Evolutionary conservation across 257 asterid species (phyloP).

Genomic region (Salvia rosmarinus): DNA sequence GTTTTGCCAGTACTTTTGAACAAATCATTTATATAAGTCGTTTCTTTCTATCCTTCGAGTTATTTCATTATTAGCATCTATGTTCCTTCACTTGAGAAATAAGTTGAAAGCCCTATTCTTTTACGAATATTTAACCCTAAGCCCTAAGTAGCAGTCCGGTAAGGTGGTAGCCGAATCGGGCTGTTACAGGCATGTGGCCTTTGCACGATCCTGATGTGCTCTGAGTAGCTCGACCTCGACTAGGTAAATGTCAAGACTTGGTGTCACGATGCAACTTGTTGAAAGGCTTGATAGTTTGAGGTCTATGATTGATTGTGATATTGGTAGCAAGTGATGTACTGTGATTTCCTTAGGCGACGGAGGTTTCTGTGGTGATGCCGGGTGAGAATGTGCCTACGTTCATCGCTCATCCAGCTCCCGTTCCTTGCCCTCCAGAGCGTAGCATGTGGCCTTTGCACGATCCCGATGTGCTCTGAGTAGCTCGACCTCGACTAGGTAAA

Average conservation of each 20-base stretch:
- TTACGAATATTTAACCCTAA: too few relatives aligned
- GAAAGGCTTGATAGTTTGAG: slow-evolving; percentile 5
- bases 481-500: slow-evolving; percentile 24
- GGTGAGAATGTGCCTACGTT: slow-evolving; percentile 72
- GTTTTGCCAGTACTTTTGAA: too few relatives aligned
- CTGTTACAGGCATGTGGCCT: slow-evolving; percentile 57
- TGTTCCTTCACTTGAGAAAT: too few relatives aligned
- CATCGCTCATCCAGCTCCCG: slow-evolving; percentile 73
- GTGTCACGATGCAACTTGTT: background rate
- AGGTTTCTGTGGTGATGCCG: slow-evolving; percentile 80
- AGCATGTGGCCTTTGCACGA: slow-evolving; percentile 55
- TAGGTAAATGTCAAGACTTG: background rate
- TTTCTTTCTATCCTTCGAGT: too few relatives aligned
- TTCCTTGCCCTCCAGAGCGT: slow-evolving; percentile 65
- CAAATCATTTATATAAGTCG: too few relatives aligned
- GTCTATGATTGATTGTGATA: background rate
- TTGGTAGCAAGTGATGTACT: background rate
- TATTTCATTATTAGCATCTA: too few relatives aligned
- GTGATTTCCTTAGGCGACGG: slow-evolving; percentile 54
- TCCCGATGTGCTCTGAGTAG: slow-evolving; percentile 36
- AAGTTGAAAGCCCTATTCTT: too few relatives aligned
- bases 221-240: slow-evolving; percentile 35
- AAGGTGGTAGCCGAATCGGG: too few relatives aligned
- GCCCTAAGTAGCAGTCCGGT: too few relatives aligned
- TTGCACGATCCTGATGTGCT: slow-evolving; percentile 40